These are phyloP conservation scores for Yamadazyma nakazawae DNA, from an alignment of 805 yeast genomes.

Conservation along the genomic window DNA sequence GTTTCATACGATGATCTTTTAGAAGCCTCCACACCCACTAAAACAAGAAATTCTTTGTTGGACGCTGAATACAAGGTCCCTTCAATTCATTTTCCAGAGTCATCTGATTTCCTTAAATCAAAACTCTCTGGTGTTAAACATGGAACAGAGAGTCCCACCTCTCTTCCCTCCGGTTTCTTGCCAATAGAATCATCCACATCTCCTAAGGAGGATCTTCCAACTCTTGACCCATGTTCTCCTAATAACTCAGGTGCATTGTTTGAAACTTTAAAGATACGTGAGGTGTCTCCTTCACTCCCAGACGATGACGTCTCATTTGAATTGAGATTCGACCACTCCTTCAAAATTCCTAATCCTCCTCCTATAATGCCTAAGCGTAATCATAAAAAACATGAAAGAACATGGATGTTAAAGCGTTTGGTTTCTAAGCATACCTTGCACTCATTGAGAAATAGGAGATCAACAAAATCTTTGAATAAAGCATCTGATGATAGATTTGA, in stretches of 20 bases:
- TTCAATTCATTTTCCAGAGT: neutral
- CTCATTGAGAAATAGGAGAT: constrained; percentile 8
- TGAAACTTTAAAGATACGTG: neutral
- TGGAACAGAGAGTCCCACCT: neutral
- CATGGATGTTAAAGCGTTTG: constrained; percentile 17
- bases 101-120: neutral
- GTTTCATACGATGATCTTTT: neutral
- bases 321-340: constrained; percentile 12
- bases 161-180: neutral
- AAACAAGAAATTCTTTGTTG: neutral
- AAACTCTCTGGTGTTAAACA: neutral
- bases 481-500: neutral
- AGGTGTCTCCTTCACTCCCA: neutral
- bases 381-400: constrained; percentile 19
- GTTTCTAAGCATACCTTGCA: constrained; percentile 12
- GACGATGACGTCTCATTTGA: neutral
- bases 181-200: neutral
- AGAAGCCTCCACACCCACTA: neutral
- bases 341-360: constrained; percentile 12
- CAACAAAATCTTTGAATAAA: neutral
- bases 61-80: neutral
- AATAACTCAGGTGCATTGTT: neutral
- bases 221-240: neutral
- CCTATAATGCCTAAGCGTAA: constrained; percentile 11
- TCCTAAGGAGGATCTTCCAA: neutral